Base-by-base conservation (phyloP, 371 early-diverging fungal genomes). In the Parasitella parasitica region DNA sequence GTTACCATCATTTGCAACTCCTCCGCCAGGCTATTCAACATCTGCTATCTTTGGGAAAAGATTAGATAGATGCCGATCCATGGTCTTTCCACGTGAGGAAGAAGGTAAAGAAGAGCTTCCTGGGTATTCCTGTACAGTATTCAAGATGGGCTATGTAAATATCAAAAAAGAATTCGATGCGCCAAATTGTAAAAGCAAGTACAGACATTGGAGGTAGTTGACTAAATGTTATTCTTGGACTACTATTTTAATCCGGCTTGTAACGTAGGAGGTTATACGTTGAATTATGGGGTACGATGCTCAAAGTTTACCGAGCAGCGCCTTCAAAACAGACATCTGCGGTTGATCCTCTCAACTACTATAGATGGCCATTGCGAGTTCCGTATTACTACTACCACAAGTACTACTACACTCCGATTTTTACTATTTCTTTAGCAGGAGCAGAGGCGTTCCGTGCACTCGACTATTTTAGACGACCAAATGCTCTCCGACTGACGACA, bases 151-250 rank as follows among this genome's bases (percentile, higher is more conserved):
- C 3, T 75, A 80, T 67, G 73, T 80, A 6, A 39, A 66, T 59
- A 66, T 80, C 15, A 80, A 80, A 46, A 72, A 69, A 36, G 78
- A 77, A 54, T 61, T 66, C 34, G 81, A 80, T 61, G 41, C 65
- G 35, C 78, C 81, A 2, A 67, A 72, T 41, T 59, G 68, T 0
- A 61, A 64, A 48, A 64, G 67, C 3, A 64, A 67, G 43, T 69
- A 73, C 58, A 67, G 81, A 37, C 50, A 63, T 11, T 80, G 81
- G 81, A 77, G 71, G 76, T 80, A 71, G 48, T n/a, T n/a, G n/a
- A 22, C n/a, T 18, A 18, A 39, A 7, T 8, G 8, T 26, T 46
- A 13, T 3, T 46, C 3, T 32, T 38, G 20, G n/a, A 41, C 13
- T 37, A 20, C 15, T 16, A 39, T 4, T 11, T 32, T 37, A 6